Conservation (phyloP, 305 asterid genomes). For the Withania somnifera region DNA sequence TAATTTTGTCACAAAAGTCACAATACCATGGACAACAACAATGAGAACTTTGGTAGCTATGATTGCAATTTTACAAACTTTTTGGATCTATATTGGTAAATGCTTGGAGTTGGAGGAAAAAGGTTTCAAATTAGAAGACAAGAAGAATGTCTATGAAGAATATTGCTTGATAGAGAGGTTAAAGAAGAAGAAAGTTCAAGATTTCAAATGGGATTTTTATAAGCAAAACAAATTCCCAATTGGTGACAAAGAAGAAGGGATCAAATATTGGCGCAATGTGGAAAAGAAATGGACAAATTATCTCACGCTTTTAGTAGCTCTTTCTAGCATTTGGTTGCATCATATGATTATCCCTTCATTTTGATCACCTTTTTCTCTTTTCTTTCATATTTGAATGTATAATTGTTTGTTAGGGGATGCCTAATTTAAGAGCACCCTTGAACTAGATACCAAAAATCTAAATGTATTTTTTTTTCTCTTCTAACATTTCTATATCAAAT, state of each 20-base stretch:
- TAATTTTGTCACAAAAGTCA: conserved; percentile 12
- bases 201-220: background rate
- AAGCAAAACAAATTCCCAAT: background rate
- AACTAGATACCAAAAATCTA: background rate
- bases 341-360: conserved; percentile 22
- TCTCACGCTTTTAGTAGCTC: conserved; percentile 48
- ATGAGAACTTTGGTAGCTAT: conserved; percentile 9
- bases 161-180: background rate
- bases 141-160: conserved; percentile 7
- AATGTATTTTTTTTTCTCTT: background rate
- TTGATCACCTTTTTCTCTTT: background rate
- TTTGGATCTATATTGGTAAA: conserved; percentile 6
- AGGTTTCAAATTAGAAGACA: conserved; percentile 3
- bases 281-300: conserved; percentile 25
- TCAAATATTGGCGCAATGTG: conserved; percentile 11
- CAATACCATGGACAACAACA: conserved; percentile 10
- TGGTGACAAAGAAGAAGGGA: background rate
- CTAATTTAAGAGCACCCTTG: background rate
- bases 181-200: background rate
- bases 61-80: conserved; percentile 16
- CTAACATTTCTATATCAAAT: background rate
- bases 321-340: conserved; percentile 60
- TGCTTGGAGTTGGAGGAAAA: background rate
- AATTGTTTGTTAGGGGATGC: background rate
- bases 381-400: background rate